phyloP scores from a whole-genome alignment of 1,284 basidiomycete species.

The Leccinum fuscescens region DNA sequence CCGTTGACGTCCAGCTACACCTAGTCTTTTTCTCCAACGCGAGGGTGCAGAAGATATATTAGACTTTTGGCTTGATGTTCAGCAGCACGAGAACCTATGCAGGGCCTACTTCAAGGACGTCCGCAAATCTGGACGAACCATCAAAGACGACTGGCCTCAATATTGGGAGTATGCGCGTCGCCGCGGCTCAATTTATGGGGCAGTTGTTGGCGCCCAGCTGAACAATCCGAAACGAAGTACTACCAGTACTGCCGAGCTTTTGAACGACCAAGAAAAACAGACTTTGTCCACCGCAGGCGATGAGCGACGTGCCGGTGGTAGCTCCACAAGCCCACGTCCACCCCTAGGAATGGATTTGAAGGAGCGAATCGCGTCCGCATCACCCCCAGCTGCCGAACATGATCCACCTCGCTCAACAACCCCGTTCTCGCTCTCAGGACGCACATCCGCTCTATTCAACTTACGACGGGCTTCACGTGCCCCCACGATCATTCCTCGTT shows the following conservation, averaged over 20 bases:
- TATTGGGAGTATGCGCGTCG: conserved; percentile 90
- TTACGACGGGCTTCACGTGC: conserved; percentile 73
- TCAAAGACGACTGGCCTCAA: conserved; percentile 96
- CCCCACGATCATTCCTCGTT: conserved; percentile 86
- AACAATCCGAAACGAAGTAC: conserved; percentile 69
- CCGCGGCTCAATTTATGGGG: conserved; percentile 87
- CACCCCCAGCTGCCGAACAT: conserved; percentile 39
- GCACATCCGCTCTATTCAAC: conserved; percentile 71
- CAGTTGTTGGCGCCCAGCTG: conserved; percentile 76
- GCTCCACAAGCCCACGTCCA: conserved; percentile 52
- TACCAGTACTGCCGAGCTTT: conserved; percentile 64
- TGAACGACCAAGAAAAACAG: conserved; percentile 63
- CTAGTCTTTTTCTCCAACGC: conserved; percentile 84
- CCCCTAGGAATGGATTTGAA: conserved; percentile 42
- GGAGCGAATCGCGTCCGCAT: conserved; percentile 48
- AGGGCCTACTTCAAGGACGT: conserved; percentile 98
- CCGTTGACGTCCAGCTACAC: not conserved
- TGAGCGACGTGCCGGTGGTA: conserved; percentile 44
- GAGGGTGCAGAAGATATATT: conserved; percentile 94
- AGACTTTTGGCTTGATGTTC: conserved; percentile 98
- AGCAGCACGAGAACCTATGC: conserved; percentile 98
- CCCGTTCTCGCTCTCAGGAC: conserved; percentile 72
- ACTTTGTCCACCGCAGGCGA: conserved; percentile 52
- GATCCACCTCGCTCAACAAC: conserved; percentile 67
- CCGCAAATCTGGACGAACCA: conserved; percentile 86